Conservation (phyloP, 2,329 filamentous ascomycete genomes). For the Amesomyces nigricolor region DNA sequence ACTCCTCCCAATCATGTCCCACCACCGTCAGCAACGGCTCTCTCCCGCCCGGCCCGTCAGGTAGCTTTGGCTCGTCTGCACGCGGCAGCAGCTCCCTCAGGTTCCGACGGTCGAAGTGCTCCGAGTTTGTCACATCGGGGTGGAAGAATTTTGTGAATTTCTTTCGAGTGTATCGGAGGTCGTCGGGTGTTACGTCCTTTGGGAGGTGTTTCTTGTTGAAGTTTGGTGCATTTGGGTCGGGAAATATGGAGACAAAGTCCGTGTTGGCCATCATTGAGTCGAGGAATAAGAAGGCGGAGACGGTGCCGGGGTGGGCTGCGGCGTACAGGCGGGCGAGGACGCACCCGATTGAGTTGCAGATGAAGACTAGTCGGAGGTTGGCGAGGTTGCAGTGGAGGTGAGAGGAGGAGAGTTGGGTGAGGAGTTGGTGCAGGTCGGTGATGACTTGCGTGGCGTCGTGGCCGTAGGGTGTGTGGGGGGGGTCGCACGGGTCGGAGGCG, state of each 20-base stretch:
- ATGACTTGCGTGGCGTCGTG: constrained; percentile 42
- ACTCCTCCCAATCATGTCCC: constrained; percentile 48
- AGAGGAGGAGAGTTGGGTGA: constrained; percentile 34
- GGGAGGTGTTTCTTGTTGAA: constrained; percentile 41
- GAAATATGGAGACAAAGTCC: constrained; percentile 50
- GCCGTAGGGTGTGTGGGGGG: constrained; percentile 35
- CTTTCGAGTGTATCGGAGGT: constrained; percentile 32
- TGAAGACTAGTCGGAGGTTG: constrained; percentile 35
- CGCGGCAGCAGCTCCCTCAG: constrained; percentile 40
- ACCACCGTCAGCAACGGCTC: constrained; percentile 44
- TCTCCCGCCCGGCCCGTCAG: constrained; percentile 30
- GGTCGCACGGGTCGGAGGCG: constrained; percentile 44
- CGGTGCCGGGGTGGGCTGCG: constrained; percentile 39
- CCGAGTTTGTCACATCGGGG: constrained; percentile 43
- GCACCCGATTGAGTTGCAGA: constrained; percentile 49
- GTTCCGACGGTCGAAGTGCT: constrained; percentile 44
- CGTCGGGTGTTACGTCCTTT: constrained; percentile 32
- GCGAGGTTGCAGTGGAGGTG: constrained; percentile 22
- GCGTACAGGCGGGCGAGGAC: constrained; percentile 48
- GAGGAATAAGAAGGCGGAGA: constrained; percentile 45
- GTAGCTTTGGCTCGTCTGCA: constrained; percentile 37
- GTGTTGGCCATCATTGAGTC: constrained; percentile 55
- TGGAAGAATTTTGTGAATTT: constrained; percentile 41
- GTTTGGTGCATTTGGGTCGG: constrained; percentile 44
- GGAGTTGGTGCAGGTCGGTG: constrained; percentile 40